Conservation (phyloP, 1,284 basidiomycete species). For the Ceratobasidium sp. region DNA sequence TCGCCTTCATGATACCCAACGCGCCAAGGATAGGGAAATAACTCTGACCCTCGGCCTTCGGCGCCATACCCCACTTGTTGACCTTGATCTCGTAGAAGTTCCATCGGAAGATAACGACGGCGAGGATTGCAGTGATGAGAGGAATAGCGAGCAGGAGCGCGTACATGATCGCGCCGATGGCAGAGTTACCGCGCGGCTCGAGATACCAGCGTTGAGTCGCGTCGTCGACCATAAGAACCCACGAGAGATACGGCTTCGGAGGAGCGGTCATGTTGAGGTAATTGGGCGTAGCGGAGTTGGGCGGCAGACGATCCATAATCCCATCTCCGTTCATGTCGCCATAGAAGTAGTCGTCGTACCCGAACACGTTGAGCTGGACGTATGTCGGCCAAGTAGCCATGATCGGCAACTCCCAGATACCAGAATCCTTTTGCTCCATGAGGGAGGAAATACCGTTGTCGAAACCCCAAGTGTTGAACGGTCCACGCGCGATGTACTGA, state of each 20-base stretch:
- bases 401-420: constrained; percentile 83
- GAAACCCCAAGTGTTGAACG: constrained; percentile 92
- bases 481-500: constrained; percentile 86
- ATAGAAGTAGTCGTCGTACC: constrained; percentile 90
- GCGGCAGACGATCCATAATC: constrained; percentile 88
- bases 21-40: constrained; percentile 82
- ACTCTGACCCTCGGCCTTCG: constrained; percentile 62
- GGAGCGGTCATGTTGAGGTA: constrained; percentile 89
- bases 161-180: constrained; percentile 86
- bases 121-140: constrained; percentile 83
- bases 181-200: constrained; percentile 83
- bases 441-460: constrained; percentile 80
- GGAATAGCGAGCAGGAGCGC: constrained; percentile 85
- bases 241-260: constrained; percentile 75
- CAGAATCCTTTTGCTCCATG: constrained; percentile 70
- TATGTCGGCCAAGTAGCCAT: constrained; percentile 90
- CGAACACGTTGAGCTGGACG: constrained; percentile 89
- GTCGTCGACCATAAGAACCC: constrained; percentile 86
- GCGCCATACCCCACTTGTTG: constrained; percentile 89
- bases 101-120: constrained; percentile 91
- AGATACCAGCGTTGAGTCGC: constrained; percentile 80
- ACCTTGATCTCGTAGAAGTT: constrained; percentile 95
- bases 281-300: constrained; percentile 86
- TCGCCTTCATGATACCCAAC: constrained; percentile 44
- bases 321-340: constrained; percentile 90